Base-by-base conservation (phyloP, 352 stramenopile genomes). In the Halophytophthora polymorphica region DNA sequence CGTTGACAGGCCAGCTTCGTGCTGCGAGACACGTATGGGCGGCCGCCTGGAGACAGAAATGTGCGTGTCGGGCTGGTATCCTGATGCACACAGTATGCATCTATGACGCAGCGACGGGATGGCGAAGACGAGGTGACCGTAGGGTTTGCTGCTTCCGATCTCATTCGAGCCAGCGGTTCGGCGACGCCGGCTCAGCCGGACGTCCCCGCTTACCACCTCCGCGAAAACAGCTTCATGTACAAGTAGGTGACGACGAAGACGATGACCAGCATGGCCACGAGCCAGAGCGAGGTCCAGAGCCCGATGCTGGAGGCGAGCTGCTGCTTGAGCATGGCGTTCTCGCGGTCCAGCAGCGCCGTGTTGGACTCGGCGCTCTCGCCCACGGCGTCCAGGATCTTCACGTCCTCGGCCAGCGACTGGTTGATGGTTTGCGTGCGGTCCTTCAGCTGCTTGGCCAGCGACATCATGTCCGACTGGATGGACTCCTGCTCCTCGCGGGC, bases 211-310 rank as follows among this genome's bases (percentile, higher is more conserved):
- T 50, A 78, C 68, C 62, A 82, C 12, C 69, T 61, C 46, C 79
- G 64, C 3, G 73, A 86, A 46, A 90, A 90, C 19, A 90, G 45
- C 59, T 88, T 88, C 60, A 91, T 87, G 67, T 87, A 91, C 17
- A 86, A 74, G 55, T 89, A 91, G 46, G 66, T 87, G 58, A 70
- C 51, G 28, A 89, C 54, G 37, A 89, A 91, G 21, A 86, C 65
- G 44, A 83, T 47, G 33, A 88, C 59, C 25, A 80, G 62, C 41
- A 66, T 79, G 19, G 69, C 68, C 38, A 90, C 66, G 23, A 90
- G 77, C 53, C 65, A 86, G 13, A 90, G 56, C 28, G 80, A 86
- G 25, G 77, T 90, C 80, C 75, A 89, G 35, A 90, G 51, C 15
- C 80, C 80, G 49, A 90, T 89, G 56, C 75, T 85, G 17, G 75